Percentiles rank a stretch among this genome's conserved stretches.
These are phyloP conservation scores for Cryptosporidium tyzzeri DNA, from an alignment of 169 alveolate species.

Conservation along the genomic window DNA sequence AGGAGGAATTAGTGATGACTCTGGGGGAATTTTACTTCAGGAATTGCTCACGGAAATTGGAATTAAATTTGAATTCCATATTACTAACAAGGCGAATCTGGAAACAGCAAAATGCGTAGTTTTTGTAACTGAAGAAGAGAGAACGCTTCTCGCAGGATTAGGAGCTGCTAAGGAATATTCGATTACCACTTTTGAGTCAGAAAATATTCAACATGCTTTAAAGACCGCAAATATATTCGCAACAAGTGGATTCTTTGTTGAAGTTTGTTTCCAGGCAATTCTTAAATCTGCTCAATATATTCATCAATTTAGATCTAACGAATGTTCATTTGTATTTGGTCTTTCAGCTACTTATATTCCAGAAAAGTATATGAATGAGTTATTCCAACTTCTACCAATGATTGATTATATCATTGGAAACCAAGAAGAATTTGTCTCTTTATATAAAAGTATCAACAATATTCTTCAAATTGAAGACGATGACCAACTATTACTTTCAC, in stretches of 20 bases:
- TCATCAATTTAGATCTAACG: neutral
- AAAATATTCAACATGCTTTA: constrained; percentile 17
- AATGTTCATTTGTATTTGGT: constrained; percentile 41
- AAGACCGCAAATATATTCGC: constrained; percentile 35
- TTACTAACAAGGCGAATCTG: constrained; percentile 13
- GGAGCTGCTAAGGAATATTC: constrained; percentile 74
- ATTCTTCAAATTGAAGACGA: neutral
- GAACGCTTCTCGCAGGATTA: constrained; percentile 49
- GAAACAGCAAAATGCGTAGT: constrained; percentile 63
- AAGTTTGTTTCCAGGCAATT: constrained; percentile 67
- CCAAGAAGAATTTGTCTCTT: constrained; percentile 25
- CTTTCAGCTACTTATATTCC: constrained; percentile 55
- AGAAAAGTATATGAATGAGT: constrained; percentile 24
- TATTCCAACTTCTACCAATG: constrained; percentile 16
- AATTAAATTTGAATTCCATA: constrained; percentile 45
- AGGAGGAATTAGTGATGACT: constrained; percentile 63
- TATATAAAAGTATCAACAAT: constrained; percentile 15
- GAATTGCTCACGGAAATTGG: constrained; percentile 28
- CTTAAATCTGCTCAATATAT: constrained; percentile 27
- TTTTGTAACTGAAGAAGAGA: constrained; percentile 56
- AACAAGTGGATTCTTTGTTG: constrained; percentile 64
- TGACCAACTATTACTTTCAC: neutral
- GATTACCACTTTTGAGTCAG: constrained; percentile 13
- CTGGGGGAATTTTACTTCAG: constrained; percentile 62
- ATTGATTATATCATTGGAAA: constrained; percentile 57